A percentile compares a stretch with the other conserved stretches of the same genome.
These are phyloP conservation scores for Argentina anserina DNA, from an alignment of 306 rosid genomes.

Conservation along the genomic window DNA sequence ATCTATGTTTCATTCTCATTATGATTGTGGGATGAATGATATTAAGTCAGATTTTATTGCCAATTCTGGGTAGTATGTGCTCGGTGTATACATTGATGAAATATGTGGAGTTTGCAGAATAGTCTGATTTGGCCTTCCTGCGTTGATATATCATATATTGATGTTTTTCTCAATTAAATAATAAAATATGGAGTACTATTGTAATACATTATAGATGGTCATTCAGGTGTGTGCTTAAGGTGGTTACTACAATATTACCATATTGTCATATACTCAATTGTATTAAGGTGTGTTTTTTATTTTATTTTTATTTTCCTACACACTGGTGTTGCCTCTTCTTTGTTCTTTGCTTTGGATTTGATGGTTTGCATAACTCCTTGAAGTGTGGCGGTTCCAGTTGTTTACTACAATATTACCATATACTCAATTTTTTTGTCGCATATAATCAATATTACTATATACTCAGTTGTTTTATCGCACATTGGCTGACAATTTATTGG, in stretches of 20 bases:
- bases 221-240: no score
- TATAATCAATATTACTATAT: neutral
- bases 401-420: neutral
- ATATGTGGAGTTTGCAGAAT: neutral
- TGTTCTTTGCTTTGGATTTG: neutral
- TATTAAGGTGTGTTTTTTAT: no score
- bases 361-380: neutral
- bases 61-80: neutral
- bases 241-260: no score
- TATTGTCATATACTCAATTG: no score
- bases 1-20: neutral
- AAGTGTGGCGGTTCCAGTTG: neutral
- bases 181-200: neutral
- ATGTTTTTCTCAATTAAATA: neutral
- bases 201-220: neutral
- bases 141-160: neutral
- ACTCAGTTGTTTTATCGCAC: neutral
- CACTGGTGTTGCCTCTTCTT: neutral
- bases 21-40: neutral
- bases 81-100: neutral
- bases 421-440: neutral
- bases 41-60: neutral
- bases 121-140: neutral
- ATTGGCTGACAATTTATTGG: slow-evolving; percentile 4
- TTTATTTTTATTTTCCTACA: no score